Conservation (phyloP, 2,329 filamentous ascomycete genomes). For the Cryphonectria carpinicola region DNA sequence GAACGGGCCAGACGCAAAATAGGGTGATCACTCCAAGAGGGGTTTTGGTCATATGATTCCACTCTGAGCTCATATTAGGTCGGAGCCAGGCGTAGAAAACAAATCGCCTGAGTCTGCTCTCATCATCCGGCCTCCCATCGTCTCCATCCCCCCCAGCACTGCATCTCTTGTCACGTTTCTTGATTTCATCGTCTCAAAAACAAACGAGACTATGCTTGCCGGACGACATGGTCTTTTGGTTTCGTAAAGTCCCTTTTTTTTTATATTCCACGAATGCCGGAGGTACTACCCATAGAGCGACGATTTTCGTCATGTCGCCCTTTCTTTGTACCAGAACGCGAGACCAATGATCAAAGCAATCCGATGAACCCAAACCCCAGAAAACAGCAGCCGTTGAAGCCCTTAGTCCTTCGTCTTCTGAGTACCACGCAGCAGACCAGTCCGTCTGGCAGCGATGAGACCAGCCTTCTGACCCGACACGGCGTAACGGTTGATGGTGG, state of each 20-base stretch:
- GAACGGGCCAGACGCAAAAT: conserved; percentile 9
- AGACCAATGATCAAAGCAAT: conserved; percentile 60
- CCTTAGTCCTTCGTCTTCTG: conserved; percentile 98
- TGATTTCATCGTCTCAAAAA: conserved; percentile 3
- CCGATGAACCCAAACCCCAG: conserved; percentile 68
- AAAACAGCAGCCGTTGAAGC: conserved; percentile 54
- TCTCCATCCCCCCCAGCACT: conserved; percentile 9
- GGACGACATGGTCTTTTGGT: conserved; percentile 21
- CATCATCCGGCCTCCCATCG: conserved; percentile 7
- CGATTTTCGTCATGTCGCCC: conserved; percentile 31
- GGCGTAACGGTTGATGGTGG: conserved; percentile 98
- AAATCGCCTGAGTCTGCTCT: conserved; percentile 21
- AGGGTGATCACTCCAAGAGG: conserved; percentile 23
- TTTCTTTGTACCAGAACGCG: conserved; percentile 38
- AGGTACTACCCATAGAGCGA: conserved; percentile 30
- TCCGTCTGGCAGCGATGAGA: conserved; percentile 99
- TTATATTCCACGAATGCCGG: conserved; percentile 55
- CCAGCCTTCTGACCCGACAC: conserved; percentile 99
- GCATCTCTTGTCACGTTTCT: conserved; percentile 17
- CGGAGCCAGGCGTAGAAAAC: conserved; percentile 19
- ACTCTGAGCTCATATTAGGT: conserved; percentile 28
- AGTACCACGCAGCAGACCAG: conserved; percentile 99
- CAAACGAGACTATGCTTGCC: conserved; percentile 15
- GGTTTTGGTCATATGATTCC: conserved; percentile 26
- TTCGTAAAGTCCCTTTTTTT: conserved; percentile 41